These are phyloP conservation scores for Kodamaea kakaduensis DNA, from an alignment of 805 yeast species.

Conservation along the genomic window DNA sequence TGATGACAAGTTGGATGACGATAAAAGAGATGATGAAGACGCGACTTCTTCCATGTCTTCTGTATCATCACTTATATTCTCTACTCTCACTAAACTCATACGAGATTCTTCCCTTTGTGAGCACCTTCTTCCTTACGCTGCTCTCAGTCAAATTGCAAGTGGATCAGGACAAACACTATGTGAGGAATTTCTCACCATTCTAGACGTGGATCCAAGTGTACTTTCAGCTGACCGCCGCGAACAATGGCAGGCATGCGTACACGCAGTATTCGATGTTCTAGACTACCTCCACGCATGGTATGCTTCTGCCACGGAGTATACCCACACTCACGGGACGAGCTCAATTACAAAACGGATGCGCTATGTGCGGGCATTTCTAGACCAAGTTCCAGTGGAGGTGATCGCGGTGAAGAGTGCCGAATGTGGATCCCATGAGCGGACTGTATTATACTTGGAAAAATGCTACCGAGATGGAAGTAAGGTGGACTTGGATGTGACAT, in stretches of 20 bases:
- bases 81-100: slow-evolving; percentile 59
- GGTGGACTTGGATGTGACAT: slow-evolving; percentile 36
- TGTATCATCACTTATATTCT: slow-evolving; percentile 50
- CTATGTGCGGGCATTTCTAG: slow-evolving; percentile 46
- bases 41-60: slow-evolving; percentile 16
- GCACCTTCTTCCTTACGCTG: slow-evolving; percentile 72
- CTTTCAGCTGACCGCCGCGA: slow-evolving; percentile 53
- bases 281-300: slow-evolving; percentile 84
- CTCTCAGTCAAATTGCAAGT: slow-evolving; percentile 58
- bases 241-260: slow-evolving; percentile 60
- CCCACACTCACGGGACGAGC: slow-evolving; percentile 18
- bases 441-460: slow-evolving; percentile 81
- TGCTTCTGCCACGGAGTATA: slow-evolving; percentile 33
- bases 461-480: slow-evolving; percentile 45
- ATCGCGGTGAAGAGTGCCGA: slow-evolving; percentile 78
- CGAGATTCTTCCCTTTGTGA: slow-evolving; percentile 66
- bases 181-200: slow-evolving; percentile 56
- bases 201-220: slow-evolving; percentile 40
- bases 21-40: slow-evolving; percentile 7
- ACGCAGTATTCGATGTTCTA: slow-evolving; percentile 68
- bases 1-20: slow-evolving; percentile 5
- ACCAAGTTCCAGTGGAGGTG: slow-evolving; percentile 57
- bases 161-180: slow-evolving; percentile 16
- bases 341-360: slow-evolving; percentile 11
- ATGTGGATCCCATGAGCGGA: slow-evolving; percentile 82